phyloP scores from a whole-genome alignment of 345 rosid species.

The Carallia brachiata region DNA sequence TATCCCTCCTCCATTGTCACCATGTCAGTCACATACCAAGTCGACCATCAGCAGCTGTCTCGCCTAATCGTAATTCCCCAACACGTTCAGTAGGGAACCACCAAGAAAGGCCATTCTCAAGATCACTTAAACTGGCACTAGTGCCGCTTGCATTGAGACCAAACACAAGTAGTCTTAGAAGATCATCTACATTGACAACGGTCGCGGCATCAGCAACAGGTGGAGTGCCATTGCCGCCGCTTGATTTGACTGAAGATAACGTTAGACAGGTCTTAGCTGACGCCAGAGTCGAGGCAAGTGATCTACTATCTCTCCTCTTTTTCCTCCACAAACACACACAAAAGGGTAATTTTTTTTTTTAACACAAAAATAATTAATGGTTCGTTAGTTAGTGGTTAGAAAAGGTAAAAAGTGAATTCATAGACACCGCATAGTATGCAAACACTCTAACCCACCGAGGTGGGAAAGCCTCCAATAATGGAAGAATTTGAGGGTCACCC shows the following conservation, averaged over 20 bases:
- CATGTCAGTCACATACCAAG: background rate
- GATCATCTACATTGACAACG: background rate
- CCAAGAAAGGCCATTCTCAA: background rate
- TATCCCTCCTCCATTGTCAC: background rate
- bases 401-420: too few species aligned
- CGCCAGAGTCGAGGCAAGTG: constrained; percentile 67
- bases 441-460: too few species aligned
- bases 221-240: constrained; percentile 59
- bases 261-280: constrained; percentile 60
- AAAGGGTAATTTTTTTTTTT: too few species aligned
- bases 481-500: too few species aligned
- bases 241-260: constrained; percentile 90
- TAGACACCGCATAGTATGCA: too few species aligned
- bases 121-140: constrained; percentile 2
- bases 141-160: background rate
- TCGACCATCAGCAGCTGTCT: background rate
- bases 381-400: too few species aligned
- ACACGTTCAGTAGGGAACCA: background rate
- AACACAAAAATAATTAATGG: too few species aligned
- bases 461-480: too few species aligned
- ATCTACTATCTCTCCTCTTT: background rate
- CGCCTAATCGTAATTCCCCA: background rate
- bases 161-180: background rate
- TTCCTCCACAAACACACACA: too few species aligned
- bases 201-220: constrained; percentile 42